phyloP scores from a whole-genome alignment of 164 flowering plant species.

The Tetrastigma voinierianum region DNA sequence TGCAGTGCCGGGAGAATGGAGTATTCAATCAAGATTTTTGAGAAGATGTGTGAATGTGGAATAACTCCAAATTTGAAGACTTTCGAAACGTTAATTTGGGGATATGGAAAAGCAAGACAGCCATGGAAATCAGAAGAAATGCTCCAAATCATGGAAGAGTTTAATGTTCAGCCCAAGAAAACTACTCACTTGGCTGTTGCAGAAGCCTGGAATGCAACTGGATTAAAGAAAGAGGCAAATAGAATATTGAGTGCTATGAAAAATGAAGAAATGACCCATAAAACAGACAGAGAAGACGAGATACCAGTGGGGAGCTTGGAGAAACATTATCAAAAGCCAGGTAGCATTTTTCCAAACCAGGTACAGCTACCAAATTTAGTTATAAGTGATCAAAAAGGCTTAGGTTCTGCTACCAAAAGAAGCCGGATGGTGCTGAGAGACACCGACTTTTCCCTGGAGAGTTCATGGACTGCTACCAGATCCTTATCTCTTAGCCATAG shows the following conservation, averaged over 20 bases:
- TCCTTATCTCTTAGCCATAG: slow-evolving; percentile 4
- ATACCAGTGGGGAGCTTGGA: slow-evolving; percentile 17
- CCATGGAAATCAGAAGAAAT: slow-evolving; percentile 93
- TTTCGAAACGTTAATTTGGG: slow-evolving; percentile 92
- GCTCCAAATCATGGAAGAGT: slow-evolving; percentile 56
- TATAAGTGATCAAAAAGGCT: slow-evolving; percentile 13
- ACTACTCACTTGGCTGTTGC: slow-evolving; percentile 59
- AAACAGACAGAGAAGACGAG: slow-evolving; percentile 2
- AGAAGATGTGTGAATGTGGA: slow-evolving; percentile 60
- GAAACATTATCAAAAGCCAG: slow-evolving; percentile 15
- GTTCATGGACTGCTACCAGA: slow-evolving; percentile 11
- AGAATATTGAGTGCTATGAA: slow-evolving; percentile 27
- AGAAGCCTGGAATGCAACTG: slow-evolving; percentile 71
- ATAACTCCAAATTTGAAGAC: slow-evolving; percentile 79
- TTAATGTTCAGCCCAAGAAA: slow-evolving; percentile 45
- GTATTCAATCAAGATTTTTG: slow-evolving; percentile 49
- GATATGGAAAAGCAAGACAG: slow-evolving; percentile 82
- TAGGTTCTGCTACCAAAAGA: slow-evolving; percentile 18
- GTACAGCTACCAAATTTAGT: slow-evolving; percentile 21
- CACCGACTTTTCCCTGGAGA: slow-evolving; percentile 13
- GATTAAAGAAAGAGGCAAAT: slow-evolving; percentile 51
- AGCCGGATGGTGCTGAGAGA: slow-evolving; percentile 20
- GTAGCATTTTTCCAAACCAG: slow-evolving; percentile 14
- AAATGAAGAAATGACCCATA: slow-evolving; percentile 12
- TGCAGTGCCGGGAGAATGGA: slow-evolving; percentile 85